Conservation (phyloP, 768 basidiomycete genomes). For the Candolleomyces aberdarensis region DNA sequence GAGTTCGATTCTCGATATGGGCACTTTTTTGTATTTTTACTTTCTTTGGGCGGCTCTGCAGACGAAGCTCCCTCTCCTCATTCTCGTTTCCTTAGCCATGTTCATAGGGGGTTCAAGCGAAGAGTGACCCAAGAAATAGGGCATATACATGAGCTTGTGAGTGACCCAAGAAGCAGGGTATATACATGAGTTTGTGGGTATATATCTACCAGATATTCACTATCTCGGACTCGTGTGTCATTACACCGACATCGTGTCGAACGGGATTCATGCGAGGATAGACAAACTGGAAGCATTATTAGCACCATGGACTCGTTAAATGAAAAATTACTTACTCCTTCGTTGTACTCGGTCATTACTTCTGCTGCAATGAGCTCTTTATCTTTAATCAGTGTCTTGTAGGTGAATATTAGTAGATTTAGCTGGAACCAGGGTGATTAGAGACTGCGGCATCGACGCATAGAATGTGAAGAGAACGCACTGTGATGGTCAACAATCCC, state of each 20-base stretch:
- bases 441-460: background rate
- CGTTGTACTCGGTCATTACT: constrained; percentile 82
- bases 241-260: constrained; percentile 73
- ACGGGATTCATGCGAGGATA: constrained; percentile 78
- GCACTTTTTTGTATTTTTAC: constrained; percentile 31
- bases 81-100: too few relatives aligned
- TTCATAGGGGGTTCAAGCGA: too few relatives aligned
- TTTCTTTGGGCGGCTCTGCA: too few relatives aligned
- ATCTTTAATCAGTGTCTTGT: constrained; percentile 69
- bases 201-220: constrained; percentile 50
- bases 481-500: constrained; percentile 64
- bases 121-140: too few relatives aligned
- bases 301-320: background rate
- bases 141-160: too few relatives aligned
- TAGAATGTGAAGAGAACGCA: constrained; percentile 22
- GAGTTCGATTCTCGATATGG: constrained; percentile 55
- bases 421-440: constrained; percentile 31
- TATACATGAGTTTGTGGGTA: too few relatives aligned
- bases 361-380: constrained; percentile 71
- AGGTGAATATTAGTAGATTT: constrained; percentile 49
- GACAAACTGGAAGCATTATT: constrained; percentile 56
- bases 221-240: constrained; percentile 84
- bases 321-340: constrained; percentile 48
- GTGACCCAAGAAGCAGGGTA: too few relatives aligned
- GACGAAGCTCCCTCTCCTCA: too few relatives aligned